Evolutionary conservation across 2,329 filamentous ascomycete species (phyloP).

Genomic region (Xylariaceae sp.): DNA sequence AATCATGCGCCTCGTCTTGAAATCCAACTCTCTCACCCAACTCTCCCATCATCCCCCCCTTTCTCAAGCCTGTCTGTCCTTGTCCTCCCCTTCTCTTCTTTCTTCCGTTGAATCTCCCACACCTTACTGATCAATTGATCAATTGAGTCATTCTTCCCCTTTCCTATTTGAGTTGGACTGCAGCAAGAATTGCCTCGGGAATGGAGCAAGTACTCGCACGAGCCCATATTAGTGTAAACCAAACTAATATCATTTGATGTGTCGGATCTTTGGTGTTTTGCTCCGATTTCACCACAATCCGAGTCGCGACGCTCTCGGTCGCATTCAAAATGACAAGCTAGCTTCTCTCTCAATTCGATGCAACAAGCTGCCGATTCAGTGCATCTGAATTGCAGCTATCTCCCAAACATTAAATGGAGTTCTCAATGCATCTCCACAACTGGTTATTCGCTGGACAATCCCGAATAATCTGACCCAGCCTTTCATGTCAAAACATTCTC

Average conservation of each 20-base stretch:
- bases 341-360: constrained; percentile 27
- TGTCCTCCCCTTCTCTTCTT: constrained; percentile 39
- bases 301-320: constrained; percentile 28
- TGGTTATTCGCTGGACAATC: neutral
- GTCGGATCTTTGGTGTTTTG: constrained; percentile 12
- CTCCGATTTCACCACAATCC: constrained; percentile 29
- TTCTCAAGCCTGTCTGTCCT: constrained; percentile 18
- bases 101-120: constrained; percentile 30
- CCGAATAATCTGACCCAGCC: neutral
- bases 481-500: constrained; percentile 1
- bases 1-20: constrained; percentile 38
- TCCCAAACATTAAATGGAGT: neutral
- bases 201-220: constrained; percentile 10
- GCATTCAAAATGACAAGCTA: constrained; percentile 32
- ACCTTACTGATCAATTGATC: constrained; percentile 34
- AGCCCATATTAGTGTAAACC: constrained; percentile 27
- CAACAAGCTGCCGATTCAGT: constrained; percentile 20
- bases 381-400: constrained; percentile 25
- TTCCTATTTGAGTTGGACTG: constrained; percentile 1
- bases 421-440: neutral
- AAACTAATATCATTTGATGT: constrained; percentile 19
- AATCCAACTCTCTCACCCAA: constrained; percentile 34
- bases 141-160: constrained; percentile 37
- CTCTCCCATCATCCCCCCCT: constrained; percentile 30
- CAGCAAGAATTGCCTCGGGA: neutral